phyloP scores from a whole-genome alignment of 2,329 filamentous ascomycete genomes.

The Gremmenia infestans region DNA sequence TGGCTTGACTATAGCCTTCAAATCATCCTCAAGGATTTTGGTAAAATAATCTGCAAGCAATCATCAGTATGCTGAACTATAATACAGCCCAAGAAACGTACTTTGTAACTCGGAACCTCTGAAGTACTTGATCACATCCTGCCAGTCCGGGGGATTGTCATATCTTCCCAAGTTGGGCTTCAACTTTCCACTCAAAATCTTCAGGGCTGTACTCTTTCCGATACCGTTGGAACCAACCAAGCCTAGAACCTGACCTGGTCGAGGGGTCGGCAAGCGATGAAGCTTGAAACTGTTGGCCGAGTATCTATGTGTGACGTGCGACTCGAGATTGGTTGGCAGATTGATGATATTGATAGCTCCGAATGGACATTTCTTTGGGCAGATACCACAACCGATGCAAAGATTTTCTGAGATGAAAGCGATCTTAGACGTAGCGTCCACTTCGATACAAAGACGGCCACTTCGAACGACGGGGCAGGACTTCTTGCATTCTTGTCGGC shows the following conservation, averaged over 20 bases:
- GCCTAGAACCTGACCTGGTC: constrained; percentile 91
- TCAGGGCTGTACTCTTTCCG: constrained; percentile 98
- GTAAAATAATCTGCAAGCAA: constrained; percentile 81
- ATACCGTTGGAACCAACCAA: constrained; percentile 99
- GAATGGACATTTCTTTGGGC: constrained; percentile 98
- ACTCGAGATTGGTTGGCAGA: constrained; percentile 97
- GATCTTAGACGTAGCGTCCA: constrained; percentile 80
- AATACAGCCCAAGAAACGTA: constrained; percentile 40
- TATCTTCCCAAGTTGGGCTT: constrained; percentile 96
- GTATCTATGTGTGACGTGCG: constrained; percentile 96
- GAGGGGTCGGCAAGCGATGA: constrained; percentile 90
- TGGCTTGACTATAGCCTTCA: constrained; percentile 97
- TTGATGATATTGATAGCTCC: constrained; percentile 99
- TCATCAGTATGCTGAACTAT: background rate
- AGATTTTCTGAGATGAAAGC: constrained; percentile 96
- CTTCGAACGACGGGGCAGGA: constrained; percentile 95
- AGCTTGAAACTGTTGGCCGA: constrained; percentile 99
- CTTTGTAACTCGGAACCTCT: constrained; percentile 95
- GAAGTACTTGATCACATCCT: constrained; percentile 98
- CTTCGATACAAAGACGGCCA: constrained; percentile 97
- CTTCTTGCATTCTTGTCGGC: constrained; percentile 98
- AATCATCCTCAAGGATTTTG: constrained; percentile 91
- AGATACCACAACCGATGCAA: constrained; percentile 98
- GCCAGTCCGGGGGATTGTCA: constrained; percentile 97
- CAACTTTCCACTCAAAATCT: constrained; percentile 96